A percentile compares a stretch with the other conserved stretches of the same genome.
phyloP scores from a whole-genome alignment of 1,284 basidiomycete species.

The Cystobasidiaceae sp. region DNA sequence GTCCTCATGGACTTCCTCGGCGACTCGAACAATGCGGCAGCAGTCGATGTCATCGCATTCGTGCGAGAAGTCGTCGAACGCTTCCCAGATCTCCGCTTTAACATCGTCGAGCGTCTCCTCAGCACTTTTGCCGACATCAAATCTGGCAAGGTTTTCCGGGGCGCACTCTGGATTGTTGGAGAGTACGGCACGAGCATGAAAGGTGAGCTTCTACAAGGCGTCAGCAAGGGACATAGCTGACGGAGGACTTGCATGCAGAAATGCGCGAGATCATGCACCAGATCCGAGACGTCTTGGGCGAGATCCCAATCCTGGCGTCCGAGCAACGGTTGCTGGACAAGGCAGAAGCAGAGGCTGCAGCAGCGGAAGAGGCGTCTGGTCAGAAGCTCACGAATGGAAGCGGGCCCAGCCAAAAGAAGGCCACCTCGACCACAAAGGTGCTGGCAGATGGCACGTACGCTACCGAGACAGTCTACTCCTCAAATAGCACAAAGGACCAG shows the following conservation, averaged over 20 bases:
- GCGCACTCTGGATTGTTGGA: conserved; percentile 95
- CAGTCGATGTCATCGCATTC: conserved; percentile 92
- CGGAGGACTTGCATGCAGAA: no score
- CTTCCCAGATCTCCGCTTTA: conserved; percentile 79
- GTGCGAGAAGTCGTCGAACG: conserved; percentile 97
- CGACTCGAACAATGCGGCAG: conserved; percentile 90
- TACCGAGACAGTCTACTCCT: conserved; percentile 84
- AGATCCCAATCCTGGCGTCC: conserved; percentile 89
- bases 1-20: conserved; percentile 98
- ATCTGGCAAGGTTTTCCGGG: conserved; percentile 95
- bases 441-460: conserved; percentile 97
- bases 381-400: conserved; percentile 41
- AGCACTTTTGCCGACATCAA: conserved; percentile 83
- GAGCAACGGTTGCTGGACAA: conserved; percentile 73
- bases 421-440: conserved; percentile 56
- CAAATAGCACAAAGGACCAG: conserved; percentile 60
- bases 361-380: conserved; percentile 48
- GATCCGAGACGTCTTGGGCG: conserved; percentile 82
- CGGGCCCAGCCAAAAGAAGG: conserved; percentile 44
- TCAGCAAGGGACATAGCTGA: no score
- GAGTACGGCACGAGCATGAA: conserved; percentile 71
- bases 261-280: conserved; percentile 73
- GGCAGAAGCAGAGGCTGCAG: conserved; percentile 57
- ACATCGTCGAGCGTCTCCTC: conserved; percentile 82
- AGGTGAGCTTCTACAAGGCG: no score